A percentile compares a stretch with the other conserved stretches of the same genome.
Evolutionary conservation across 148 eudicot species (phyloP).

Genomic region (Heliosperma pusillum): DNA sequence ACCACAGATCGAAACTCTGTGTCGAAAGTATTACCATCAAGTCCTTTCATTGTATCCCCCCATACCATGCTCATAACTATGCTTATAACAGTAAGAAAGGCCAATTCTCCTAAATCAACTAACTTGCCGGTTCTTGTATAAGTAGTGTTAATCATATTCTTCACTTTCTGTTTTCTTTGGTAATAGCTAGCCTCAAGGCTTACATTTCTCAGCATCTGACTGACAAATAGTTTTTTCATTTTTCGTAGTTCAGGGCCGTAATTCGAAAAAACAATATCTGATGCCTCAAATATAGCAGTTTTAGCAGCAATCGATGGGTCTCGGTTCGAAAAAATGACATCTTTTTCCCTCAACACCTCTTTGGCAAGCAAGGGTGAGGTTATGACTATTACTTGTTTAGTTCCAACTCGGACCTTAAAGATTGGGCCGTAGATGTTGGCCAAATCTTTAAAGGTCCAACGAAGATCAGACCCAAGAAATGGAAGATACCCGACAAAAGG

Average conservation of each 20-base stretch:
- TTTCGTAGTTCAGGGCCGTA: conserved; percentile 36
- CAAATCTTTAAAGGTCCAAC: conserved; percentile 23
- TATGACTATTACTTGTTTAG: conserved; percentile 29
- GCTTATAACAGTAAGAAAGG: not conserved
- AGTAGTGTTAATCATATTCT: conserved; percentile 18
- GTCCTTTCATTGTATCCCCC: conserved; percentile 31
- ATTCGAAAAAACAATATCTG: conserved; percentile 26
- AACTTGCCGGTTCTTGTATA: conserved; percentile 9
- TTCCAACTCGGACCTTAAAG: conserved; percentile 39
- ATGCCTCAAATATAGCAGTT: conserved; percentile 19
- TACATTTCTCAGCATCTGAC: conserved; percentile 36
- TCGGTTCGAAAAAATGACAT: conserved; percentile 37
- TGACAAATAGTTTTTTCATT: conserved; percentile 36
- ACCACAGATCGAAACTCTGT: conserved; percentile 25
- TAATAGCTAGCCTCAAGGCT: conserved; percentile 25
- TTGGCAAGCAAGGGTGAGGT: conserved; percentile 38
- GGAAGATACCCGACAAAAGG: conserved; percentile 43
- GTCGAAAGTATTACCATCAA: conserved; percentile 8
- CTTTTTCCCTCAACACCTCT: conserved; percentile 42
- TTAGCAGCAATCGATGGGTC: conserved; percentile 28
- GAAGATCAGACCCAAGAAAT: conserved; percentile 31
- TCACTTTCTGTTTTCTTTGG: conserved; percentile 11
- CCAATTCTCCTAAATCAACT: conserved; percentile 21
- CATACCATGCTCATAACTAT: conserved; percentile 37
- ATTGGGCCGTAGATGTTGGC: too few species aligned